Evolutionary conservation across 2,329 filamentous ascomycete species (phyloP), one percentile per base, ranked within the genome.

Genomic region (Neonectria sp.): DNA sequence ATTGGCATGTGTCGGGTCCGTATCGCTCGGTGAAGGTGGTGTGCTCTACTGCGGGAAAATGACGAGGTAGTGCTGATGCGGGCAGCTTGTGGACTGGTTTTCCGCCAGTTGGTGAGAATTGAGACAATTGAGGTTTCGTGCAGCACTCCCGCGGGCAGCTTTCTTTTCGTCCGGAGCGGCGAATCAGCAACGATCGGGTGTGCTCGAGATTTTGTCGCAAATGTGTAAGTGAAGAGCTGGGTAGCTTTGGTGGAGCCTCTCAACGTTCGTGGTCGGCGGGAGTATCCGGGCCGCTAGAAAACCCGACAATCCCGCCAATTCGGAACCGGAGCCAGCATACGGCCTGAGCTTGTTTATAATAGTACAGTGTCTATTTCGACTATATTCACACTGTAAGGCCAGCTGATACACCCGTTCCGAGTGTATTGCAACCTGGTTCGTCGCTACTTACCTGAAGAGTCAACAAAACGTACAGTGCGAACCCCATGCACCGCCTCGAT

Each of bases 241-340:
- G 8, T 45, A 58, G 67, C 64, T 64, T 43, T 64, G 27, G 67
- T 61, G 63, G 67, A 69, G 63, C 45, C 15, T 53, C 13, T 13
- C 37, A 37, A 43, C 48, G 21, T 15, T 49, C 35, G 46, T 27
- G 49, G 31, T 48, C 21, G 35, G 35, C 48, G 48, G 35, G 51
- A 58, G 33, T 25, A 15, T 52, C 64, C 72, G 73, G 73, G 67
- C 71, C 73, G 73, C 65, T 60, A 73, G 71, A 75, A 75, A 75
- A 69, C 71, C 73, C 73, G 73, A 60, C 27, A 35, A 43, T 25
- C 31, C 33, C 21, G 21, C 27, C 52, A 53, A 51, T 46, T 15
- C 31, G 11, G 29, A 59, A 15, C 25, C 48, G 25, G 31, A n/a
- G 37, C 37, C 37, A 27, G 11, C 25, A 21, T 2, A n/a, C n/a